phyloP scores from a whole-genome alignment of 1,139 yeast species.

The Blastobotrys ciferrii region DNA sequence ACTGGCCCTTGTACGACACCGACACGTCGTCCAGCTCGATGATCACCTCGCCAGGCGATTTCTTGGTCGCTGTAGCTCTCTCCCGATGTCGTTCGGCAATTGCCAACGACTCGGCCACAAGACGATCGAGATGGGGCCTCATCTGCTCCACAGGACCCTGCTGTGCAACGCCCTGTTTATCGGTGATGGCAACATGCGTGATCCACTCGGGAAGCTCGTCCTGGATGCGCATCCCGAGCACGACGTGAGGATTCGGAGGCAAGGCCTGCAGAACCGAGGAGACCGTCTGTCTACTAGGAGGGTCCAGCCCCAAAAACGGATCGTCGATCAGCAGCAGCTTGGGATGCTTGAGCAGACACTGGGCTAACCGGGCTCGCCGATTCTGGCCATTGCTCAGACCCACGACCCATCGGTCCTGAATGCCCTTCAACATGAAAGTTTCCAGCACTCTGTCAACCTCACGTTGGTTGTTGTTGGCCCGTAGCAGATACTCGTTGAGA shows the following conservation, averaged over 20 bases:
- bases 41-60: constrained; percentile 48
- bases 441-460: constrained; percentile 46
- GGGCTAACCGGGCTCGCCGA: constrained; percentile 83
- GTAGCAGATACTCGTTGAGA: constrained; percentile 57
- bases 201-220: constrained; percentile 81
- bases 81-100: neutral
- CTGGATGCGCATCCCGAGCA: constrained; percentile 73
- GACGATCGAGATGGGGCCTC: constrained; percentile 32
- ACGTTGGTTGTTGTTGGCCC: constrained; percentile 32
- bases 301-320: constrained; percentile 88
- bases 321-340: constrained; percentile 74
- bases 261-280: constrained; percentile 47
- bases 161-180: constrained; percentile 49
- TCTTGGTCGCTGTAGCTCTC: constrained; percentile 43
- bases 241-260: constrained; percentile 46
- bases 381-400: constrained; percentile 92
- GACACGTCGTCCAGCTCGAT: constrained; percentile 64
- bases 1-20: constrained; percentile 62
- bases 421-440: constrained; percentile 53
- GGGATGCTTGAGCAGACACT: constrained; percentile 65
- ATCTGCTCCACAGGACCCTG: constrained; percentile 48
- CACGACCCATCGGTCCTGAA: constrained; percentile 74
- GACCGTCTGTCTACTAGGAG: constrained; percentile 61
- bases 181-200: constrained; percentile 63
- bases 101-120: constrained; percentile 22